Evolutionary conservation across 164 flowering plant genomes (phyloP).

Genomic region (Sextonia rubra): DNA sequence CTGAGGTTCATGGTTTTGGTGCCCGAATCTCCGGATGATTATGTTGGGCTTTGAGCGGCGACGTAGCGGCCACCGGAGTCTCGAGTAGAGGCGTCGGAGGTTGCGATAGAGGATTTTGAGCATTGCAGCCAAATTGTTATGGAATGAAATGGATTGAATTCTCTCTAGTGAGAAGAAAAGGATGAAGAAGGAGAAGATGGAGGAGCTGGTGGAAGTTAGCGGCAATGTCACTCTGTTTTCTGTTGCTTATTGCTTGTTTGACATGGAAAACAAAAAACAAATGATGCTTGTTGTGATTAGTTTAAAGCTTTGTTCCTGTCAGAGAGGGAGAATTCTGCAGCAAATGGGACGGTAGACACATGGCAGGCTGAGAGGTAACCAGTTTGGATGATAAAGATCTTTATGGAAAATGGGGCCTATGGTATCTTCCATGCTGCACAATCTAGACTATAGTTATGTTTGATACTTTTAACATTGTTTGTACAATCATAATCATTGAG

Average conservation of each 20-base stretch:
- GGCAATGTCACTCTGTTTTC: background rate
- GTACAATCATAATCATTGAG: too few species aligned
- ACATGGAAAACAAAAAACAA: background rate
- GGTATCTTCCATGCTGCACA: too few species aligned
- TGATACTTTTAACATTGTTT: too few species aligned
- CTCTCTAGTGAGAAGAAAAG: background rate
- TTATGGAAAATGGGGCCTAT: background rate
- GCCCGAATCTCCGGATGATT: constrained; percentile 49
- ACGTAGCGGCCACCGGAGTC: constrained; percentile 39
- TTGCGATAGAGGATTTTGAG: constrained; percentile 29
- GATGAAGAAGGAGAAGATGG: background rate
- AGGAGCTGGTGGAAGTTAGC: too few species aligned
- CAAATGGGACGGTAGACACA: background rate
- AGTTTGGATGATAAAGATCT: background rate
- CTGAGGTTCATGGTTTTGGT: constrained; percentile 20
- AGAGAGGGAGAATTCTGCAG: background rate
- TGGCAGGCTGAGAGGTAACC: background rate
- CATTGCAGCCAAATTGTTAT: constrained; percentile 29
- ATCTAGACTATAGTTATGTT: too few species aligned
- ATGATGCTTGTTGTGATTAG: too few species aligned
- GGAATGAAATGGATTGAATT: constrained; percentile 4
- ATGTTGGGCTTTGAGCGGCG: constrained; percentile 43
- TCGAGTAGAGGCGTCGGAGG: constrained; percentile 39
- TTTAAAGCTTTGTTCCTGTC: background rate
- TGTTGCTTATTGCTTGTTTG: background rate